Evolutionary conservation across 2,329 filamentous ascomycete species (phyloP).

Genomic region (Ophiostoma populinum): DNA sequence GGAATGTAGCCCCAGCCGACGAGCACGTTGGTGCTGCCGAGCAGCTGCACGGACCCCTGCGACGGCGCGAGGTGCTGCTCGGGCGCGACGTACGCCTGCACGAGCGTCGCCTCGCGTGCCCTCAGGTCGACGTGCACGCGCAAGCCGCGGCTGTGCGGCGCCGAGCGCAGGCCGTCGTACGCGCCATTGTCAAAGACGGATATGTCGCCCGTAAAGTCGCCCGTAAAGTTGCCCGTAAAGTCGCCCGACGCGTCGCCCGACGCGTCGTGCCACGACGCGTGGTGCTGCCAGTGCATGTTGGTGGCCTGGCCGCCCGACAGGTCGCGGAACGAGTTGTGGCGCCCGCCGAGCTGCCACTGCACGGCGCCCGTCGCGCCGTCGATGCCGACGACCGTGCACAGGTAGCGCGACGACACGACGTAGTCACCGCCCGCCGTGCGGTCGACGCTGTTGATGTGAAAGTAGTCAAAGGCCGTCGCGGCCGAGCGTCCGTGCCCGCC

Average conservation of each 20-base stretch:
- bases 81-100: conserved; percentile 22
- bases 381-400: conserved; percentile 26
- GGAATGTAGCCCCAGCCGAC: conserved; percentile 30
- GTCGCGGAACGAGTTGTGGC: conserved; percentile 25
- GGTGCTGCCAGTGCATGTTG: conserved; percentile 21
- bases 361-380: conserved; percentile 26
- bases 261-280: conserved; percentile 14
- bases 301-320: conserved; percentile 3
- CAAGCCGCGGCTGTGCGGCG: conserved; percentile 16
- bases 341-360: conserved; percentile 35
- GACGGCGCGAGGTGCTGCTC: conserved; percentile 19
- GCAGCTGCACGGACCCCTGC: conserved; percentile 24
- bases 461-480: conserved; percentile 31
- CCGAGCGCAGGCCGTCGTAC: conserved; percentile 3
- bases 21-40: conserved; percentile 16
- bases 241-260: conserved; percentile 23
- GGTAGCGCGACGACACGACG: conserved; percentile 34
- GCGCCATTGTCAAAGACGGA: conserved; percentile 31
- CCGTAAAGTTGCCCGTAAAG: too few relatives aligned
- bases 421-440: conserved; percentile 33
- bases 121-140: conserved; percentile 21
- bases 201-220: conserved; percentile 19
- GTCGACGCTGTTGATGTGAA: conserved; percentile 39
- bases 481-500: conserved; percentile 10
- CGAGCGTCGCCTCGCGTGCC: conserved; percentile 24